phyloP scores from a whole-genome alignment of 148 eudicot genomes.

The Camellia lanceoleosa region DNA sequence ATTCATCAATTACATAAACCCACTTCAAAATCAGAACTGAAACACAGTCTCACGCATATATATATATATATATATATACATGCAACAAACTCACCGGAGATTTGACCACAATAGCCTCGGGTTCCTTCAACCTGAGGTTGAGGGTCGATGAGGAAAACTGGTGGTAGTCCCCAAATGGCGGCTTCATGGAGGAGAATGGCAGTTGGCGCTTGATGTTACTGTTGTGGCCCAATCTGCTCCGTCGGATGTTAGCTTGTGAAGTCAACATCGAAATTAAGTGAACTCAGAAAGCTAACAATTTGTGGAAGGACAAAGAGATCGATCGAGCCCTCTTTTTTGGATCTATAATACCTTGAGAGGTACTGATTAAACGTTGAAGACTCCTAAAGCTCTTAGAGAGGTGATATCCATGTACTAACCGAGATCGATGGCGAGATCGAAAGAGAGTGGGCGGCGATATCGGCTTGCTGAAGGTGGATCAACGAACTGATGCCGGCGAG shows the following conservation, averaged over 20 bases:
- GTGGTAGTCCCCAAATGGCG: constrained; percentile 74
- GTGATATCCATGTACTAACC: no score
- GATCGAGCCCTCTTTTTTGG: constrained; percentile 15
- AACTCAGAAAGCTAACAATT: background rate
- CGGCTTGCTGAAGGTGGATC: no score
- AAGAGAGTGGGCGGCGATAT: no score
- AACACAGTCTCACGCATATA: background rate
- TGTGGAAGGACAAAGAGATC: background rate
- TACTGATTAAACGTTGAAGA: no score
- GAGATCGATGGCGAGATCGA: background rate
- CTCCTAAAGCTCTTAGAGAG: no score
- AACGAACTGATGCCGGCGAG: no score
- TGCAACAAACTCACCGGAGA: constrained; percentile 49
- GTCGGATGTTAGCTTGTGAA: constrained; percentile 32
- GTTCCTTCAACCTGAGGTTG: constrained; percentile 21
- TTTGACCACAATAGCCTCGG: constrained; percentile 58
- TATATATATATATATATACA: background rate
- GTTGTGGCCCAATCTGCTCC: constrained; percentile 28
- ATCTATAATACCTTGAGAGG: background rate
- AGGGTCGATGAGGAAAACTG: constrained; percentile 38
- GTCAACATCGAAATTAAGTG: constrained; percentile 25
- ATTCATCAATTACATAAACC: background rate
- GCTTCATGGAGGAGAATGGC: constrained; percentile 56
- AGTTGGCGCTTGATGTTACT: constrained; percentile 38
- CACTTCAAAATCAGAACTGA: background rate